Evolutionary conservation across 2,329 filamentous ascomycete genomes (phyloP), one percentile per base, ranked within the genome.

Genomic region (Zarea fungicola): DNA sequence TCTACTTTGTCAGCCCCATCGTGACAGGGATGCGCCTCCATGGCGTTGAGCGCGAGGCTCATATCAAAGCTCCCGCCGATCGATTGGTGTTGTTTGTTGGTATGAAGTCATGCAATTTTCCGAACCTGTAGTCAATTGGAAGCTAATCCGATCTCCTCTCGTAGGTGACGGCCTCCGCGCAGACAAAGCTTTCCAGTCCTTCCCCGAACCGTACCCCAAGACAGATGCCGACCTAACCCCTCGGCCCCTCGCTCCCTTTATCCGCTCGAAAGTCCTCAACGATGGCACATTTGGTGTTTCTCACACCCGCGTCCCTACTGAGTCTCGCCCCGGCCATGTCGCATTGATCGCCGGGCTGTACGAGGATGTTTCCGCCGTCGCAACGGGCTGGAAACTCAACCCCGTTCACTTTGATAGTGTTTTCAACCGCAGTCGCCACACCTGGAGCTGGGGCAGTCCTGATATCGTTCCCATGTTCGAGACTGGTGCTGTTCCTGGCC

Each of bases 381-480:
- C 87, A 25, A 99, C 95, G 1, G 93, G 93, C 14, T 99, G 93
- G 93, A 97, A 99, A 70, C 73, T 96, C 58, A 99, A 99, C 64
- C 93, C 93, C 0, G 93, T 99, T 62, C 87, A 97, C 63, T 99
- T 99, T 62, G 93, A 99, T 71, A 97, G 92, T 61, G 90, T 99
- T 10, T 99, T 99, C 78, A 99, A 99, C 65, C 83, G 89, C 54
- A 97, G 92, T 63, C 78, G 85, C 39, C 95, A 99, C 69, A 99
- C 95, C 7, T 99, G 93, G 93, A 96, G 91, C 66, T 99, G 93
- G 93, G 93, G 93, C 2, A 96, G 91, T 62, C 93, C 93, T 1
- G 93, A 99, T 68, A 99, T 99, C 60, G 70, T 99, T 56, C 88
- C 88, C 48, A 99, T 99, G 93, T 99, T 99, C 64, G 84, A 95